Evolutionary conservation across 2,329 filamentous ascomycete species (phyloP), one percentile per base, ranked within the genome.

Genomic region (Magnaporthiopsis rhizophila): DNA sequence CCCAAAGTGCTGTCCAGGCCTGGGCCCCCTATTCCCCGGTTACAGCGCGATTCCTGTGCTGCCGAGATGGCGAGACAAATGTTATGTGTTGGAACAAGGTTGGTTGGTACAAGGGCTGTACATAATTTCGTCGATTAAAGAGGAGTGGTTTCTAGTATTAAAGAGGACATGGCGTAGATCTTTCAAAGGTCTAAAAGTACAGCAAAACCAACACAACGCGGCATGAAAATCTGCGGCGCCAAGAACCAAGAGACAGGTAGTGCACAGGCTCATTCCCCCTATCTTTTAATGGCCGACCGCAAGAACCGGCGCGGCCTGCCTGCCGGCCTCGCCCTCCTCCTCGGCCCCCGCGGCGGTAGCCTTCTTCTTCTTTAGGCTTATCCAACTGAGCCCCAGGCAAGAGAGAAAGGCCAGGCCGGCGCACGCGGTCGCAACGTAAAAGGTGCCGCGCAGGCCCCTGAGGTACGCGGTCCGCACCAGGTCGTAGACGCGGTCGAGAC

Each of bases 341-440:
- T 62, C 50, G 11, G 45, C 45, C 18, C 30, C 45, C 13, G 61
- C n/a, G 11, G 34, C n/a, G 11, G 34, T 28, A 3, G 45, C 11
- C 32, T 45, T 58, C 62, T 64, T 64, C 58, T 56, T 61, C 45
- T 63, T 63, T 21, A 64, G 12, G 30, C 32, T 64, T 12, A 61
- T 58, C 63, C 63, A 64, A 21, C 58, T 53, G 7, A 64, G 30
- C 5, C 58, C 36, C 1, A n/a, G 12, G n/a, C 45, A 50, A 3
- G 59, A 18, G 28, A 61, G 58, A 21, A 64, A 64, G 28, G 38
- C 28, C 8, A 8, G 24, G 15, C 30, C 28, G 8, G 63, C 45
- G 58, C 63, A 64, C 9, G 38, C 58, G 13, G 57, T 28, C 36
- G 38, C 28, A 12, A 64, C 50, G 28, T 61, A 64, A 30, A 36